These are phyloP conservation scores for Neurospora sp. DNA, from an alignment of 495 filamentous ascomycete species.

Conservation along the genomic window DNA sequence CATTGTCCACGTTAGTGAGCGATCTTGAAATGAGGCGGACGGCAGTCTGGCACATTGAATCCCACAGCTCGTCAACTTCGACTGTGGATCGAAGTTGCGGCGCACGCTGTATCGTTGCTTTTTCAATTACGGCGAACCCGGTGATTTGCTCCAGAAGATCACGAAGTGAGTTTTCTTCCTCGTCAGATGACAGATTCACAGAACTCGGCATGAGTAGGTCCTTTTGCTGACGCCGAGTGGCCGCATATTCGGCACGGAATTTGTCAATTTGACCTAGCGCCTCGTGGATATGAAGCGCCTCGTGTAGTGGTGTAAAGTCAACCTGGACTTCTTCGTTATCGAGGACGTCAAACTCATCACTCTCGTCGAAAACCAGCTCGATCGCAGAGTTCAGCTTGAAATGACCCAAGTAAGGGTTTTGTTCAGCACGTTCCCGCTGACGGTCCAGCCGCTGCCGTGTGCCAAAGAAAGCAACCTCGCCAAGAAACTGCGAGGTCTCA, in stretches of 20 bases:
- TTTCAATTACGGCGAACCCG: conserved; percentile 94
- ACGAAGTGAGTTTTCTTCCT: conserved; percentile 57
- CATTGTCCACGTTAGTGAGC: conserved; percentile 65
- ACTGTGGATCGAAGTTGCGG: conserved; percentile 70
- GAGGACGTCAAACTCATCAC: conserved; percentile 86
- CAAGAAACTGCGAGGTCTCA: conserved; percentile 88
- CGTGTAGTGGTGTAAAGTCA: conserved; percentile 89
- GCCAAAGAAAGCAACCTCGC: conserved; percentile 94
- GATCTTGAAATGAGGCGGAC: conserved; percentile 70
- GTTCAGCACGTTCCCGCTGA: conserved; percentile 69
- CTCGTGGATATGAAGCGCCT: conserved; percentile 94
- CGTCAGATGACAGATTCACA: conserved; percentile 64
- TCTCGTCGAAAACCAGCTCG: conserved; percentile 89
- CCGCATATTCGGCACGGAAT: conserved; percentile 82
- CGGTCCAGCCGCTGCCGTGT: conserved; percentile 78
- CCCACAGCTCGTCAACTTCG: conserved; percentile 97
- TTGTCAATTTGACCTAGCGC: conserved; percentile 86
- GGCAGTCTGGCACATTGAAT: conserved; percentile 88
- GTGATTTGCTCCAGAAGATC: conserved; percentile 85
- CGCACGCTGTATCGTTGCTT: conserved; percentile 78
- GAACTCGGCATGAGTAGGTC: conserved; percentile 71
- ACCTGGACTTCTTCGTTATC: conserved; percentile 90
- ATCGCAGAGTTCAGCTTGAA: conserved; percentile 95
- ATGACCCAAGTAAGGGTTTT: conserved; percentile 56
- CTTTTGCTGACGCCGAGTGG: conserved; percentile 80